Conservation (phyloP, 2,329 filamentous ascomycete genomes). For the Colletotrichum brevisporum region DNA sequence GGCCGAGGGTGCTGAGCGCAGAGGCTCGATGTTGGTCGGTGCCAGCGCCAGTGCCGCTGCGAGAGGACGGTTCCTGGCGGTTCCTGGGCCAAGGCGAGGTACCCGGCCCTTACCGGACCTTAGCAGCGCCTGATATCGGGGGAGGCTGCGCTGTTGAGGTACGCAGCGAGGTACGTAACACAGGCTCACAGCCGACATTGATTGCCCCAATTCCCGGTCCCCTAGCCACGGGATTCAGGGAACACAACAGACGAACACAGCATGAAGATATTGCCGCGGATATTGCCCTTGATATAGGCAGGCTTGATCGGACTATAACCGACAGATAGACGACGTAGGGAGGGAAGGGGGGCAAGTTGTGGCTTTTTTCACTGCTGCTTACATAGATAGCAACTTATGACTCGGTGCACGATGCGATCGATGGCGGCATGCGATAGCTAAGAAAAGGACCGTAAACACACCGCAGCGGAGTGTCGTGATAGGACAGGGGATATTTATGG, state of each 20-base stretch:
- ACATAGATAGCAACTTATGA: neutral
- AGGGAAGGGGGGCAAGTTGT: too few relatives aligned
- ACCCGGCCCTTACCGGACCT: constrained; percentile 21
- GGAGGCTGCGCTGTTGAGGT: too few relatives aligned
- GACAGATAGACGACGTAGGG: constrained; percentile 3
- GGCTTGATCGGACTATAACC: constrained; percentile 28
- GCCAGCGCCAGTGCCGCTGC: constrained; percentile 16
- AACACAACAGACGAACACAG: constrained; percentile 17
- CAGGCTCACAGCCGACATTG: constrained; percentile 16
- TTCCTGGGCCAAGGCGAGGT: constrained; percentile 25
- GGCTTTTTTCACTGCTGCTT: too few relatives aligned
- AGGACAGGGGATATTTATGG: too few relatives aligned
- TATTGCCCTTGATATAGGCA: constrained; percentile 8
- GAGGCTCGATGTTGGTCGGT: constrained; percentile 24
- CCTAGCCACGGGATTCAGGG: constrained; percentile 2
- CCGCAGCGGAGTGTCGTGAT: neutral
- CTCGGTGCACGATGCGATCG: constrained; percentile 3
- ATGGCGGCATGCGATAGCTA: too few relatives aligned
- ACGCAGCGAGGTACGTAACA: constrained; percentile 1
- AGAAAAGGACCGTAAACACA: too few relatives aligned
- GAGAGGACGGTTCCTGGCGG: constrained; percentile 13
- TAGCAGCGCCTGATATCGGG: constrained; percentile 20
- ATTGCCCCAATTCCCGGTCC: constrained; percentile 6
- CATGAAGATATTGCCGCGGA: neutral
- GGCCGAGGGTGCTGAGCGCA: constrained; percentile 21